Base-by-base conservation (phyloP, 176 grass and related monocot species). In the Saccharum spontaneum region DNA sequence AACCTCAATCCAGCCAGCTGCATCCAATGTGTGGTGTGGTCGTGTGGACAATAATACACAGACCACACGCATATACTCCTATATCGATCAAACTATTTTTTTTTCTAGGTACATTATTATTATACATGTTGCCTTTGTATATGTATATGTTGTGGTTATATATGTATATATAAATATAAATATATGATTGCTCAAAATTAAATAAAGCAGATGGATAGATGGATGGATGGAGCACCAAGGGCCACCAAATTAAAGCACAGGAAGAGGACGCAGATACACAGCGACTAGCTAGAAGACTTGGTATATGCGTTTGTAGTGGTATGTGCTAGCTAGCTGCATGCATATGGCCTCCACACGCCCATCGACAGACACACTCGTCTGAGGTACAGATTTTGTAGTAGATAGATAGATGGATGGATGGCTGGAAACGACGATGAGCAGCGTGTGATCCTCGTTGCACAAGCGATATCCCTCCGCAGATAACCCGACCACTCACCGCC, bases 401-500 rank as follows among this genome's bases (percentile, higher is more conserved):
- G 28, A 39, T 59, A 10, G 57, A n/a, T n/a, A 10, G 34, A n/a
- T 13, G 8, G 22, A n/a, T 43, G n/a, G 39, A 6, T 65, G 61
- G 78, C 62, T 66, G 14, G 16, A n/a, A 28, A 18, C 16, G 69
- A 18, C 36, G 76, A 92, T 90, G 84, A 70, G 62, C 79, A 86
- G 30, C 85, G 63, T 92, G 93, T 86, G 93, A 78, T 86, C 79
- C 62, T 92, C 64, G 44, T 83, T 40, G 33, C 77, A 71, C 33
- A 75, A 20, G 10, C 79, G 50, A 79, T 82, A 82, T 82, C 81
- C 71, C n/a, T 38, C 14, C 18, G 18, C 43, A 75, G 88, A 93
- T 93, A 93, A 88, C 59, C 16, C 48, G 12, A 1, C 79, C 78
- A 73, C 48, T 83, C 33, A 4, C 5, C 3, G 20, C 0, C 50